Evolutionary conservation across 1,284 basidiomycete genomes (phyloP).

Genomic region (Naganishia cerealis): DNA sequence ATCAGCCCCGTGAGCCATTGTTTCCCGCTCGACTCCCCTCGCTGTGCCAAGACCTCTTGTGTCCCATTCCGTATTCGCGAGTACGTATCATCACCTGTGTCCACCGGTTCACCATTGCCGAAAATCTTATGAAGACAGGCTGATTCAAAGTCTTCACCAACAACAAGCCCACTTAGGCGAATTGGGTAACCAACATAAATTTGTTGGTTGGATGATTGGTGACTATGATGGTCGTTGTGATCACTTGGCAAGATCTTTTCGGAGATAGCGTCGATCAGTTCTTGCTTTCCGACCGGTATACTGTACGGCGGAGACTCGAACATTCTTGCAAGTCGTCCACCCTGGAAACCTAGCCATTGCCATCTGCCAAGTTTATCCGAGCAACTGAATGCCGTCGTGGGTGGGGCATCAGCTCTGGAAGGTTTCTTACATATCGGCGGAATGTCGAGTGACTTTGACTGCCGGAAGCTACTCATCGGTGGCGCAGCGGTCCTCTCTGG

Average conservation of each 20-base stretch:
- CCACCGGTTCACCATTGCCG: neutral
- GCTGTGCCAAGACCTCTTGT: neutral
- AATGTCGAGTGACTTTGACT: neutral
- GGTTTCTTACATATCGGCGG: conserved; percentile 32
- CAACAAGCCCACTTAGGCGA: conserved; percentile 29
- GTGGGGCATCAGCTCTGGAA: conserved; percentile 31
- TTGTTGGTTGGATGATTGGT: neutral
- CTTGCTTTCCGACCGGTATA: too few relatives aligned
- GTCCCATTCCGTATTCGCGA: conserved; percentile 18
- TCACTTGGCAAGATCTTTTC: neutral
- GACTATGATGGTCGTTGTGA: neutral
- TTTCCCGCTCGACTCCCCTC: neutral
- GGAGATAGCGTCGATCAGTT: neutral
- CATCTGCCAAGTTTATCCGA: conserved; percentile 34
- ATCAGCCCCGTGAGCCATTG: conserved; percentile 2
- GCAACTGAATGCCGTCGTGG: conserved; percentile 31
- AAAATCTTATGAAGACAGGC: conserved; percentile 18
- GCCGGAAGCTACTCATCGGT: conserved; percentile 14
- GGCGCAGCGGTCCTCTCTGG: neutral
- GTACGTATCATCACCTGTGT: neutral
- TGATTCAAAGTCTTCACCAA: conserved; percentile 34
- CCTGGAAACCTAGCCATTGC: conserved; percentile 33
- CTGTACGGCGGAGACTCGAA: conserved; percentile 5
- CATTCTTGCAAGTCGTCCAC: conserved; percentile 25
- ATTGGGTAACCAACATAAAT: conserved; percentile 8